Conservation (phyloP, 371 early-diverging fungal genomes). For the Mucor ambiguus region DNA sequence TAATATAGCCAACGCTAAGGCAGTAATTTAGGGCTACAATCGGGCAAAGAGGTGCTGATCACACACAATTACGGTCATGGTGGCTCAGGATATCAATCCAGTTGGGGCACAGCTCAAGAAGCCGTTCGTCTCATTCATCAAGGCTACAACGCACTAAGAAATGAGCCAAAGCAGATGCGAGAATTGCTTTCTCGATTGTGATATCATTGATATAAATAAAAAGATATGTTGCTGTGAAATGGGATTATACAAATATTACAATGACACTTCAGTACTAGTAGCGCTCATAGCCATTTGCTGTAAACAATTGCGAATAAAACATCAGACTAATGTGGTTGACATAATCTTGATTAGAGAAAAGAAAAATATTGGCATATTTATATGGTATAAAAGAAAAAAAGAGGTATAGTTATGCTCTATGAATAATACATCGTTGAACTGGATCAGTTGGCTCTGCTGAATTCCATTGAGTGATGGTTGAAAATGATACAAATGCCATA, state of each 20-base stretch:
- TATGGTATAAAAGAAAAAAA: conserved; percentile 1
- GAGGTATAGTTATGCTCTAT: conserved; percentile 27
- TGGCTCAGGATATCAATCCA: conserved; percentile 70
- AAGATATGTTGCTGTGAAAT: not conserved
- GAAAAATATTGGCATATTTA: no score
- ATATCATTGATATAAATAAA: not conserved
- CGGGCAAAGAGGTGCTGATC: conserved; percentile 38
- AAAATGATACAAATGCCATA: conserved; percentile 37
- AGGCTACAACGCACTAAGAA: conserved; percentile 15
- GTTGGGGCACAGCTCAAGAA: conserved; percentile 73
- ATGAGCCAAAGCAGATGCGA: not conserved
- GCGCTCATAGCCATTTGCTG: no score
- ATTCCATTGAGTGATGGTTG: conserved; percentile 47
- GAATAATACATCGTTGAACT: conserved; percentile 43
- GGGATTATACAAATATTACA: no score
- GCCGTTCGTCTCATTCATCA: conserved; percentile 49
- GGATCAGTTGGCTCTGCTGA: conserved; percentile 47
- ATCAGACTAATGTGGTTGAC: not conserved
- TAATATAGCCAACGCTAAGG: not conserved
- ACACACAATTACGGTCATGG: conserved; percentile 86
- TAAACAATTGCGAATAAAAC: not conserved
- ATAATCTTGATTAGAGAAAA: no score
- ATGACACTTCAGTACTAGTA: no score
- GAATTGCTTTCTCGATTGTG: conserved; percentile 7
- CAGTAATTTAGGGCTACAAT: not conserved